Percentiles rank a stretch among this genome's conserved stretches.
These are phyloP conservation scores for Senna siamea DNA, from an alignment of 306 rosid genomes.

Conservation along the genomic window DNA sequence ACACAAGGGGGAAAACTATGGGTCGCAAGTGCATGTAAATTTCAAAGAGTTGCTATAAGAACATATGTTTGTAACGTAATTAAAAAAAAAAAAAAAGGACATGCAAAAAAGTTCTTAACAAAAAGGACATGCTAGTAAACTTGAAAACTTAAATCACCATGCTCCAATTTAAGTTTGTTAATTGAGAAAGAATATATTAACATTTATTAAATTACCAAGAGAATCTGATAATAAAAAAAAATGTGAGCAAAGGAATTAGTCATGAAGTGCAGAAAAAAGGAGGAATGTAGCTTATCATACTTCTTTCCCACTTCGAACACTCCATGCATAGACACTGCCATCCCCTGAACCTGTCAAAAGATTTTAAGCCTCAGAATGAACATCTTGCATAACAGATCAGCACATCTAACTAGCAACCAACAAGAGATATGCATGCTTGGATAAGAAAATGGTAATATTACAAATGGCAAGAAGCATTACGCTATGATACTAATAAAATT, in stretches of 20 bases:
- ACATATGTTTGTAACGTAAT: too few species aligned
- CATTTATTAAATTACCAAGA: too few species aligned
- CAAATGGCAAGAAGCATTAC: slow-evolving; percentile 2
- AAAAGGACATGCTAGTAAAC: too few species aligned
- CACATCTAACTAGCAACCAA: slow-evolving; percentile 27
- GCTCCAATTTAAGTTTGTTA: too few species aligned
- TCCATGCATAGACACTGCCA: slow-evolving; percentile 93
- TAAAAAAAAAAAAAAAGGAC: too few species aligned
- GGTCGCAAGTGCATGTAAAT: neutral
- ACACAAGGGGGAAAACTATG: neutral
- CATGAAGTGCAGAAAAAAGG: slow-evolving; percentile 23
- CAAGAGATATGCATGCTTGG: slow-evolving; percentile 1
- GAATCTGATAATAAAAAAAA: slow-evolving; percentile 4
- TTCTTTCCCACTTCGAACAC: slow-evolving; percentile 85
- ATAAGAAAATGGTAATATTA: slow-evolving; percentile 25
- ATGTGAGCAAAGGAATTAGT: neutral
- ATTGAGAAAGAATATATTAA: too few species aligned
- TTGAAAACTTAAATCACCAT: too few species aligned
- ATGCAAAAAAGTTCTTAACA: too few species aligned
- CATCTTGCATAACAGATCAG: slow-evolving; percentile 34
- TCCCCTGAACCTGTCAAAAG: slow-evolving; percentile 81
- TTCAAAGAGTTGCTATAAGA: neutral
- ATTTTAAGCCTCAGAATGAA: slow-evolving; percentile 24
- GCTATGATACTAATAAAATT: slow-evolving; percentile 4
- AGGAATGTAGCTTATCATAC: slow-evolving; percentile 46